These are phyloP conservation scores for Rubroboletus pulcherrimus DNA, from an alignment of 768 basidiomycete species.

Conservation along the genomic window DNA sequence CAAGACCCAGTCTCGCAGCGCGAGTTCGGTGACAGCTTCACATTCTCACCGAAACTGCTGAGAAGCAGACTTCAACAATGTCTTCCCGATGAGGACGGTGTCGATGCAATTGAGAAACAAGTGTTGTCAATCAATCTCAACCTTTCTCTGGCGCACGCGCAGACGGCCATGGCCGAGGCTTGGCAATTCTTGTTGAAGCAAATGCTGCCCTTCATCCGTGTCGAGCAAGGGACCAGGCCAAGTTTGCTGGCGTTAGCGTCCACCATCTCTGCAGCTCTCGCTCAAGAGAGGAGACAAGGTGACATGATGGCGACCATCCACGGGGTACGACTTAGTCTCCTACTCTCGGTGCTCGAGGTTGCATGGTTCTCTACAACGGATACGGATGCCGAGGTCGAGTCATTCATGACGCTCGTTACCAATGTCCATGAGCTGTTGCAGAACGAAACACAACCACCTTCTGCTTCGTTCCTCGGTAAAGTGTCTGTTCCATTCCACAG, in stretches of 20 bases:
- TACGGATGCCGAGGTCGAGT: slow-evolving; percentile 48
- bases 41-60: slow-evolving; percentile 61
- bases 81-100: slow-evolving; percentile 32
- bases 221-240: slow-evolving; percentile 52
- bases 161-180: slow-evolving; percentile 67
- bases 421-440: slow-evolving; percentile 63
- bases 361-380: slow-evolving; percentile 68
- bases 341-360: slow-evolving; percentile 76
- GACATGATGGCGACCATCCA: slow-evolving; percentile 86
- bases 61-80: slow-evolving; percentile 53
- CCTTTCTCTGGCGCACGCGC: slow-evolving; percentile 77
- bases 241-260: slow-evolving; percentile 55
- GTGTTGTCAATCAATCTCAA: slow-evolving; percentile 81
- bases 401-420: slow-evolving; percentile 58
- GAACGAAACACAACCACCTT: slow-evolving; percentile 72
- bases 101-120: slow-evolving; percentile 51
- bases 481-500: slow-evolving; percentile 72
- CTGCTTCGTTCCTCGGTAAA: slow-evolving; percentile 65
- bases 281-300: slow-evolving; percentile 66
- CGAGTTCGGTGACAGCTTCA: slow-evolving; percentile 76
- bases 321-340: slow-evolving; percentile 64
- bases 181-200: slow-evolving; percentile 74
- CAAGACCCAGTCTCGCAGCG: slow-evolving; percentile 64
- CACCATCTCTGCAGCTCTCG: slow-evolving; percentile 62
- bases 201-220: slow-evolving; percentile 59